Evolutionary conservation across 441 rosid genomes (phyloP).

Genomic region (Hura crepitans): DNA sequence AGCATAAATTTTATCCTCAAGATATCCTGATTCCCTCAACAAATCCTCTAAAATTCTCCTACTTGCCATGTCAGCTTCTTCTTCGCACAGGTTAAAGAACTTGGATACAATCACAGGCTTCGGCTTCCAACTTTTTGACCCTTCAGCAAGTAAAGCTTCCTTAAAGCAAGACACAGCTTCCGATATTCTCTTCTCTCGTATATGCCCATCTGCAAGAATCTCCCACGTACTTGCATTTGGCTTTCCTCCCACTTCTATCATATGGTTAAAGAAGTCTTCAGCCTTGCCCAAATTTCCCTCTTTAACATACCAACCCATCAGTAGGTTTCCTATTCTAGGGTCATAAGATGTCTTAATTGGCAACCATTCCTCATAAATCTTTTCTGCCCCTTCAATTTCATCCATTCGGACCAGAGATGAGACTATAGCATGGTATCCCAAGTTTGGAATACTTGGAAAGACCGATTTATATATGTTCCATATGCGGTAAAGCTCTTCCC

Average conservation of each 20-base stretch:
- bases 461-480: constrained; percentile 75
- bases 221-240: constrained; percentile 82
- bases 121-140: constrained; percentile 72
- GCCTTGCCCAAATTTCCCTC: constrained; percentile 60
- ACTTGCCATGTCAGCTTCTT: constrained; percentile 39
- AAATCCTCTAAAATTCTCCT: constrained; percentile 43
- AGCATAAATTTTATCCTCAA: constrained; percentile 44
- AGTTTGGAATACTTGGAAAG: constrained; percentile 71
- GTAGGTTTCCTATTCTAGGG: constrained; percentile 78
- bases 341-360: constrained; percentile 59
- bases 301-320: constrained; percentile 55
- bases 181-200: constrained; percentile 40
- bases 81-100: constrained; percentile 55
- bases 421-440: constrained; percentile 79
- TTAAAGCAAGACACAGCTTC: constrained; percentile 65
- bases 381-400: constrained; percentile 77
- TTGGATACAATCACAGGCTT: constrained; percentile 47
- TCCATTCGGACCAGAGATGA: constrained; percentile 61
- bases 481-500: constrained; percentile 61
- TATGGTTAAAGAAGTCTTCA: constrained; percentile 51
- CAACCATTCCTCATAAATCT: constrained; percentile 72
- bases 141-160: constrained; percentile 59
- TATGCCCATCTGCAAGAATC: constrained; percentile 72
- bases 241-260: constrained; percentile 68
- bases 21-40: constrained; percentile 48